Conservation (phyloP, 2,329 filamentous ascomycete genomes). For the Coniochaeta sp. region DNA sequence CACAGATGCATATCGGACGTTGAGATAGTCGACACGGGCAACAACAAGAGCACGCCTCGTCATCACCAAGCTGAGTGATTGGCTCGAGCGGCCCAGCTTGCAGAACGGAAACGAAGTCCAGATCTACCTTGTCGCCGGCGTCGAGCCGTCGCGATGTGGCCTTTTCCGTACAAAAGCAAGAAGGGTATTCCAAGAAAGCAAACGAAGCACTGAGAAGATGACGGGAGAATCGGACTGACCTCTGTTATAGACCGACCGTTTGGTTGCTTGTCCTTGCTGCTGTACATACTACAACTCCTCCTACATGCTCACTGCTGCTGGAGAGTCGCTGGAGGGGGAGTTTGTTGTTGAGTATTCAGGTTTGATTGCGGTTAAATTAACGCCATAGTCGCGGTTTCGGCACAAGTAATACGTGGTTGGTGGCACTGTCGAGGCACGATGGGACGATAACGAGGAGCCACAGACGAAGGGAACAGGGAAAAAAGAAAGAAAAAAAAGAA, state of each 20-base stretch:
- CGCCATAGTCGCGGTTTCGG: conserved; percentile 10
- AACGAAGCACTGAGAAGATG: neutral
- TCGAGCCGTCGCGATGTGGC: neutral
- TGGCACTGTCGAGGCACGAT: conserved; percentile 1
- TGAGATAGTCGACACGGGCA: neutral
- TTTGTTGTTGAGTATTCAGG: neutral
- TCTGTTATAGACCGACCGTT: neutral
- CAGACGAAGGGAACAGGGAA: neutral
- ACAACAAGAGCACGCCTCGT: neutral
- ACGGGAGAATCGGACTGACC: neutral
- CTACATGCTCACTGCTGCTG: neutral
- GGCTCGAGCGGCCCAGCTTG: neutral
- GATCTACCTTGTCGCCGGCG: neutral
- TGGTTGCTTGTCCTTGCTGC: neutral
- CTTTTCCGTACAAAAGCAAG: neutral
- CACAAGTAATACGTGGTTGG: conserved; percentile 1
- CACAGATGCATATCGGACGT: neutral
- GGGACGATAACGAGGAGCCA: neutral
- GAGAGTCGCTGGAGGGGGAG: neutral
- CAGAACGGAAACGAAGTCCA: neutral
- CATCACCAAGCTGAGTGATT: neutral
- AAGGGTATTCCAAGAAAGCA: neutral
- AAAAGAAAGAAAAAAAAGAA: conserved; percentile 5
- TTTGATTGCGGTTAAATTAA: conserved; percentile 13
- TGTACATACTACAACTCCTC: neutral